A percentile compares a stretch with the other conserved stretches of the same genome.
These are phyloP conservation scores for Cucumis sativus DNA, from an alignment of 306 rosid species.

Conservation along the genomic window Cucumber_9930_V3 NC_026655.2:25064501-25065000, in stretches of 20 bases:
- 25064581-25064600: neutral
- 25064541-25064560: neutral
- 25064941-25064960: constrained; percentile 57
- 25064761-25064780: neutral
- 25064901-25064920: neutral
- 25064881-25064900: neutral
- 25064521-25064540: neutral
- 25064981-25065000: constrained; percentile 40
- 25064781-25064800: neutral
- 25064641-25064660: neutral
- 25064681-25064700: neutral
- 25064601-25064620: neutral
- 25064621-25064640: neutral
- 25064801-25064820: neutral
- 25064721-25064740: neutral
- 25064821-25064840: neutral
- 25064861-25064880: neutral
- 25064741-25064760: neutral
- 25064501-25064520: neutral
- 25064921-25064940: neutral
- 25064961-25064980: constrained; percentile 48
- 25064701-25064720: neutral
- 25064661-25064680: neutral
- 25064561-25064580: neutral
- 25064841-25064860: neutral